Conservation (phyloP, 2,329 filamentous ascomycete genomes). For the Aspergillus arachidicola region DNA sequence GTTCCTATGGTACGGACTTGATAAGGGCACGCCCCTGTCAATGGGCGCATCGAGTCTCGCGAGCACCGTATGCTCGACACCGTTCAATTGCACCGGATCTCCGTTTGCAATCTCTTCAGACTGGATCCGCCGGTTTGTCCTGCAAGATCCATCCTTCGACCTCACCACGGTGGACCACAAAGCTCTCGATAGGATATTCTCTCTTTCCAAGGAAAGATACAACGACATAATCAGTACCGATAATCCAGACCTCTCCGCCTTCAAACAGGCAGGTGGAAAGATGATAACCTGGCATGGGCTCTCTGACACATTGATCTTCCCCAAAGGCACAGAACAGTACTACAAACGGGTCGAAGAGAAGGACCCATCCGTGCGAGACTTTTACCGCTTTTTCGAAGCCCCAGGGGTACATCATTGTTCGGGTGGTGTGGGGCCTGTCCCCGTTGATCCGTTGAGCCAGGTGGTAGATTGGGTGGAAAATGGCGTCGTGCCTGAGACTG, state of each 20-base stretch:
- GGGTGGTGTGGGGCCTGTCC: constrained; percentile 28
- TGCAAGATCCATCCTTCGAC: constrained; percentile 34
- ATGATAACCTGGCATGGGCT: constrained; percentile 49
- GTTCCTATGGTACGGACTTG: constrained; percentile 38
- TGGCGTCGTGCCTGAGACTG: constrained; percentile 18
- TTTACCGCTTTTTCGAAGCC: constrained; percentile 42
- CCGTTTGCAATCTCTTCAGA: constrained; percentile 34
- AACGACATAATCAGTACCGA: constrained; percentile 39
- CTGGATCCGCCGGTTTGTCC: constrained; percentile 41
- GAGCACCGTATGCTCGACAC: constrained; percentile 28
- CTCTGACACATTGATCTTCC: constrained; percentile 42
- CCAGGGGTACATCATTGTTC: constrained; percentile 43
- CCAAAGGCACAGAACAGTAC: constrained; percentile 40
- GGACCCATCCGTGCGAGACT: constrained; percentile 32
- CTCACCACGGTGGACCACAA: constrained; percentile 31
- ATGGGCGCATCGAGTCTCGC: constrained; percentile 22
- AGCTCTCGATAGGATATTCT: constrained; percentile 28
- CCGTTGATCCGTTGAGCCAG: constrained; percentile 13
- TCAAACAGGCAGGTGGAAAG: constrained; percentile 42
- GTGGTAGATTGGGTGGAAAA: constrained; percentile 26
- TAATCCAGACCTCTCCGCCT: constrained; percentile 41
- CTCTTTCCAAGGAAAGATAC: constrained; percentile 32
- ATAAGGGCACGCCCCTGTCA: constrained; percentile 27
- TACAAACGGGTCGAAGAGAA: constrained; percentile 35
- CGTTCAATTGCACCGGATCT: constrained; percentile 22